Evolutionary conservation across 192 early-diverging fungal species (phyloP), one percentile per base, ranked within the genome.

Genomic region (Gamsiella multidivaricata): DNA sequence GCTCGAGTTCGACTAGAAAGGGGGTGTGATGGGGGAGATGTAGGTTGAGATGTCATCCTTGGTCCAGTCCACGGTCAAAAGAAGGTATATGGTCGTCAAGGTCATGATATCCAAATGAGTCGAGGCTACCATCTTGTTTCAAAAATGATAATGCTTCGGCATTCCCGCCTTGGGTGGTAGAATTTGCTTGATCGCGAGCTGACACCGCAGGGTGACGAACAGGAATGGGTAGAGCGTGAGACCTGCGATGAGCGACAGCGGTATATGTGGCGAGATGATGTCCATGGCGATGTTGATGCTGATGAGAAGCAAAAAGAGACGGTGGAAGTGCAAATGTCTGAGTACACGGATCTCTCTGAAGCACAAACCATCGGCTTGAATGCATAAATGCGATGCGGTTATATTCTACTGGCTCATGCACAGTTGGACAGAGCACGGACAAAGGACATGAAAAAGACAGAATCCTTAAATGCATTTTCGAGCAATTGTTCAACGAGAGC

Each of bases 1-100:
- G 67, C 41, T 70, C 67, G 41, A 70, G 67, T 31, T 57, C 67
- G 51, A 70, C 67, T n/a, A 70, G 67, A 50, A 70, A 70, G 36
- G n/a, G n/a, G 56, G 67, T 3, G 67, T 70, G 11, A 70, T 56
- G 14, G 50, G 39, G 3, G 57, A 51, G 25, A 53, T 58, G 51
- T 61, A 54, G 20, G 67, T 70, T 29, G 67, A 70, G 39, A 70
- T 54, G 50, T 70, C 67, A 22, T 61, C 53, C 50, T 52, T 23
- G 57, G 67, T 42, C 67, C 67, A 70, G 67, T 70, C 67, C 5
- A 70, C 67, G 3, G 67, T 53, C 1, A 39, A 42, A 20, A 70
- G 57, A 6, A 70, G 32, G 50, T 61, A 70, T 25, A 41, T 39
- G 18, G 57, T 57, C 3, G 37, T 42, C 18, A 41, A 32, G 56